Evolutionary conservation across 23 red algal genomes (phyloP), one percentile per base, ranked within the genome.

Genomic region (Gracilaria domingensis): DNA sequence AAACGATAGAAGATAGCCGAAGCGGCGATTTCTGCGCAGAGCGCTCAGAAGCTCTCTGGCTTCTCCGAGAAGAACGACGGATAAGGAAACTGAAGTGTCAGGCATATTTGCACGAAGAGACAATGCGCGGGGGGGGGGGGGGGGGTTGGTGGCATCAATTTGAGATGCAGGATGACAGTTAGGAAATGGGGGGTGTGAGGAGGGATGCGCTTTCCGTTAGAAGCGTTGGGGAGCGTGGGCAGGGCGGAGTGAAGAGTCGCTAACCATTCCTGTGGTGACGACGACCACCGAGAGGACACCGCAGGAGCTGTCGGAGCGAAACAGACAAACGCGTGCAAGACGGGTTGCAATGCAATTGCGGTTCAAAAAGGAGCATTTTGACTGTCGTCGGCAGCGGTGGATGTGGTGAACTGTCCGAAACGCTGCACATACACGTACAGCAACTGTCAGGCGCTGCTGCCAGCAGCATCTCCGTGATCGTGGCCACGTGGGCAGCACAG

Each of bases 21-120:
- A 94, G 39, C 91, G 91, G 12, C 91, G n/a, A 55, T 94, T 94
- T 76, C 82, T 62, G 39, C 91, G 91, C 49, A 94, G 73, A 24
- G 60, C 82, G 54, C 70, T 81, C 24, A 94, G 91, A 25, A 94
- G 40, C 53, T 87, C 91, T 36, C 91, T 82, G 45, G 91, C 82
- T 81, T 85, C 91, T 12, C 60, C 91, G n/a, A 94, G 91, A 16
- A 87, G 48, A 55, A 81, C 55, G 49, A 81, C 81, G 29, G 74
- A 80, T 14, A 94, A 24, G 48, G 91, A 32, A 14, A 92, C 42
- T 20, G 39, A 13, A 2, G 88, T 58, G 55, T 56, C 17, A 37
- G 77, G 26, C 77, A 81, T 81, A 37, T 11, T 40, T 75, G 60
- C 23, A 1, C 3, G 24, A 18, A 32, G 23, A 33, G 60, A 65